Evolutionary conservation across 129 eudicot genomes (phyloP), one percentile per base, ranked within the genome.

Genomic region (Saposhnikovia divaricata): DNA sequence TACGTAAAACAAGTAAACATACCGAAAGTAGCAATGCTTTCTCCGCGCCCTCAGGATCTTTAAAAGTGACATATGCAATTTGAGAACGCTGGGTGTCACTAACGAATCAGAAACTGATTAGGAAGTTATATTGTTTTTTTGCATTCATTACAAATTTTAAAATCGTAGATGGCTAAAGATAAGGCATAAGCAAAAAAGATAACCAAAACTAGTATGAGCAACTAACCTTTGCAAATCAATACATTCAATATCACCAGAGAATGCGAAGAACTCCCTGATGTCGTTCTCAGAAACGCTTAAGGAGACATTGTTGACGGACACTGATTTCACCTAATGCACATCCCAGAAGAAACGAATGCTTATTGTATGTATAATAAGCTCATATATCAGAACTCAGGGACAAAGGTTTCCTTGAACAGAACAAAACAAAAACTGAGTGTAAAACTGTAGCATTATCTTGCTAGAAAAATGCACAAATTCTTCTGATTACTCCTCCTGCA

Each of bases 21-120:
- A 91, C 97, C 90, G 94, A 89, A 69, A 91, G 97, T 72, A 91
- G 92, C 82, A 88, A 90, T 38, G 93, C 97, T 78, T 92, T 91
- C 82, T 88, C 97, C 79, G 97, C 97, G 76, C 92, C 93, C 76
- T 89, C 92, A 34, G 88, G 51, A 69, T 91, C 89, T 86, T 86
- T 89, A 75, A 91, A 91, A 69, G 94, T 91, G 82, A 91, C 97
- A 57, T 84, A 88, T 23, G 94, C 97, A 51, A 74, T 85, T 85
- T 91, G 97, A 72, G 97, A 84, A 19, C 92, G 86, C 73, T 89
- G 89, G 77, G 82, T 86, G 79, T 85, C 93, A 78, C 97, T 91
- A 88, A 80, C 31, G 51, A 69, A 78, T 39, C 44, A 75, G 70
- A 59, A 55, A 78, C 46, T 44, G 6, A 71, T 70, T 28, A 27